Evolutionary conservation across 345 rosid species (phyloP).

Genomic region (Arabis alpina): DNA sequence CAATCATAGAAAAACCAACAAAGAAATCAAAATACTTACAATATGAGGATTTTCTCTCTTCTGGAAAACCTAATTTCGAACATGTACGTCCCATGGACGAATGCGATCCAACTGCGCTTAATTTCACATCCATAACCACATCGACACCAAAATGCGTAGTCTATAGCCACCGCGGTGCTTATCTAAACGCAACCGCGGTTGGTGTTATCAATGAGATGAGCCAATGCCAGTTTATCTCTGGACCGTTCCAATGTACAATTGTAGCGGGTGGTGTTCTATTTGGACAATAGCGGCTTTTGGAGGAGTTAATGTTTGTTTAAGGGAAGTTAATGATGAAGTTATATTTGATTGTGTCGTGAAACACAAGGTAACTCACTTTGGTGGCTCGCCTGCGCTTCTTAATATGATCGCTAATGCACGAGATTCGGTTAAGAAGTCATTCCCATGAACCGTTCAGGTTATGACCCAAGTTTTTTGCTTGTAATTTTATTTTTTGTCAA

Average conservation of each 20-base stretch:
- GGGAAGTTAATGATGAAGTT: conserved; percentile 56
- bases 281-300: conserved; percentile 81
- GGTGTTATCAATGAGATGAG: conserved; percentile 71
- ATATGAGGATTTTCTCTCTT: conserved; percentile 59
- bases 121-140: conserved; percentile 79
- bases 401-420: conserved; percentile 61
- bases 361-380: conserved; percentile 76
- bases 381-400: conserved; percentile 76
- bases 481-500: too few species aligned
- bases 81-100: conserved; percentile 48
- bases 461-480: too few species aligned
- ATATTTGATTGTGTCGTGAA: conserved; percentile 55
- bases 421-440: conserved; percentile 42
- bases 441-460: conserved; percentile 53
- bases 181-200: conserved; percentile 60
- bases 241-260: conserved; percentile 88
- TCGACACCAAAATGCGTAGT: conserved; percentile 76
- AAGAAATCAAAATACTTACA: conserved; percentile 49
- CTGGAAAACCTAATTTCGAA: conserved; percentile 47
- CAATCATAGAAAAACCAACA: conserved; percentile 52
- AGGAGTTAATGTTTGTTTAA: conserved; percentile 72
- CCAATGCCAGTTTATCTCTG: conserved; percentile 69
- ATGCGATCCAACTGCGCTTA: conserved; percentile 69
- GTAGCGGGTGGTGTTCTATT: conserved; percentile 83
- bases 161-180: conserved; percentile 80